phyloP scores from a whole-genome alignment of 2,329 filamentous ascomycete genomes.

The Clarireedia homoeocarpa region DNA sequence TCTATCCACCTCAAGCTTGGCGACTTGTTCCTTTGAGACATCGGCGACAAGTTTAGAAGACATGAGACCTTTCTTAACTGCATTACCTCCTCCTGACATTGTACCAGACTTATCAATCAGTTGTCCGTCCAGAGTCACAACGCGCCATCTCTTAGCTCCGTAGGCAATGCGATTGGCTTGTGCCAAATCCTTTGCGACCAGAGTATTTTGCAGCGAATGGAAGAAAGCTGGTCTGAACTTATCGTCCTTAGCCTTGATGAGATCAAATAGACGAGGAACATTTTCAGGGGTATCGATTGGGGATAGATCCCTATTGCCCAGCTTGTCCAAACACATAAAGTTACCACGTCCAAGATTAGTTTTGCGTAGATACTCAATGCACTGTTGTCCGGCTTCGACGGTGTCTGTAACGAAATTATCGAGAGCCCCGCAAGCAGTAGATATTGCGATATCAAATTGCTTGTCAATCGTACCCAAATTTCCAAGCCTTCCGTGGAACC shows the following conservation, averaged over 20 bases:
- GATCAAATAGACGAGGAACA: slow-evolving; percentile 85
- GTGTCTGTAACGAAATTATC: slow-evolving; percentile 97
- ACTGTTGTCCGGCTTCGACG: slow-evolving; percentile 93
- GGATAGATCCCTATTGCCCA: slow-evolving; percentile 70
- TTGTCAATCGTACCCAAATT: slow-evolving; percentile 91
- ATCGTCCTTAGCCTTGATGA: slow-evolving; percentile 82
- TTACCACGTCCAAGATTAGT: slow-evolving; percentile 95
- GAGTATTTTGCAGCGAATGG: slow-evolving; percentile 87
- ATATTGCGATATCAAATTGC: slow-evolving; percentile 96
- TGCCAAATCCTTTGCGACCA: slow-evolving; percentile 87
- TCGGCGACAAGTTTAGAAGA: slow-evolving; percentile 90
- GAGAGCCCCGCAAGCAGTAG: slow-evolving; percentile 82
- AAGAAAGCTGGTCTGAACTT: slow-evolving; percentile 88
- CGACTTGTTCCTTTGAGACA: slow-evolving; percentile 78
- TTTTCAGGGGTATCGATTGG: slow-evolving; percentile 83
- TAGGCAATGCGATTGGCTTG: slow-evolving; percentile 97
- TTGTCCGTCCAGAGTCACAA: slow-evolving; percentile 91
- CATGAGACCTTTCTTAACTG: slow-evolving; percentile 89
- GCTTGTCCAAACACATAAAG: slow-evolving; percentile 90
- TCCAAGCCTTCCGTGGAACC: slow-evolving; percentile 90
- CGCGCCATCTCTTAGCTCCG: slow-evolving; percentile 86
- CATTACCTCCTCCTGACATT: slow-evolving; percentile 93
- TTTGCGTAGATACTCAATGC: slow-evolving; percentile 94
- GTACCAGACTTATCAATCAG: slow-evolving; percentile 97
- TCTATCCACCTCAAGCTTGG: slow-evolving; percentile 78